phyloP scores from a whole-genome alignment of 164 flowering plant species.

The Cinnamomum micranthum region DNA sequence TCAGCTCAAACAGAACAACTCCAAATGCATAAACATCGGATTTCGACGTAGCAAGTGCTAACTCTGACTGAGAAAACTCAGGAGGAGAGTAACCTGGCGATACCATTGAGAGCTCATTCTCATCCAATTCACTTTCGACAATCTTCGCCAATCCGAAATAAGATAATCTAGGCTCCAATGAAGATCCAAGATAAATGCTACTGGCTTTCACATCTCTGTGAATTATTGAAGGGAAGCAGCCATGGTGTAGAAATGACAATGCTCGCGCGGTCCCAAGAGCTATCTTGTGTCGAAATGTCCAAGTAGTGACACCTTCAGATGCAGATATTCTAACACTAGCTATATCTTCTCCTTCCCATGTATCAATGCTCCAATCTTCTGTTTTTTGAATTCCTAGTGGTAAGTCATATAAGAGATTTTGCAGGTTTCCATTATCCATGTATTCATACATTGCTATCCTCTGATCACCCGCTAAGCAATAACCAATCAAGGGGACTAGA shows the following conservation, averaged over 20 bases:
- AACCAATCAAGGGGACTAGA: slow-evolving; percentile 80
- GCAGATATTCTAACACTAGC: slow-evolving; percentile 44
- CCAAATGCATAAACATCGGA: slow-evolving; percentile 85
- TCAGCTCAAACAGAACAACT: slow-evolving; percentile 68
- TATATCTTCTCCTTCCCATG: slow-evolving; percentile 68
- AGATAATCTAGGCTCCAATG: slow-evolving; percentile 73
- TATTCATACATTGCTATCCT: slow-evolving; percentile 79
- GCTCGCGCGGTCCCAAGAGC: slow-evolving; percentile 87
- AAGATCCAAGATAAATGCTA: slow-evolving; percentile 66
- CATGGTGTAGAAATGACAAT: slow-evolving; percentile 87
- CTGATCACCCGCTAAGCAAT: slow-evolving; percentile 85
- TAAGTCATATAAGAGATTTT: slow-evolving; percentile 68
- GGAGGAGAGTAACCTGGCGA: slow-evolving; percentile 68
- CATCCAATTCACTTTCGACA: slow-evolving; percentile 52
- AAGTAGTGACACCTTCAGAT: slow-evolving; percentile 48
- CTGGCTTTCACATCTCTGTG: slow-evolving; percentile 79
- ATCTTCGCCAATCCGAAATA: slow-evolving; percentile 77
- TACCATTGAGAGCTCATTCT: slow-evolving; percentile 39
- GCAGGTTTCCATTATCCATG: slow-evolving; percentile 90
- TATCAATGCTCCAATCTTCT: slow-evolving; percentile 79
- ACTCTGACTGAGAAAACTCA: slow-evolving; percentile 40
- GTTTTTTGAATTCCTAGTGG: slow-evolving; percentile 59
- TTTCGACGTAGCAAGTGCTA: slow-evolving; percentile 41
- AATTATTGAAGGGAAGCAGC: slow-evolving; percentile 73
- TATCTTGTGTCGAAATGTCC: slow-evolving; percentile 74